These are phyloP conservation scores for Umbelopsis sp. DNA, from an alignment of 371 early-diverging fungal species.

Conservation along the genomic window DNA sequence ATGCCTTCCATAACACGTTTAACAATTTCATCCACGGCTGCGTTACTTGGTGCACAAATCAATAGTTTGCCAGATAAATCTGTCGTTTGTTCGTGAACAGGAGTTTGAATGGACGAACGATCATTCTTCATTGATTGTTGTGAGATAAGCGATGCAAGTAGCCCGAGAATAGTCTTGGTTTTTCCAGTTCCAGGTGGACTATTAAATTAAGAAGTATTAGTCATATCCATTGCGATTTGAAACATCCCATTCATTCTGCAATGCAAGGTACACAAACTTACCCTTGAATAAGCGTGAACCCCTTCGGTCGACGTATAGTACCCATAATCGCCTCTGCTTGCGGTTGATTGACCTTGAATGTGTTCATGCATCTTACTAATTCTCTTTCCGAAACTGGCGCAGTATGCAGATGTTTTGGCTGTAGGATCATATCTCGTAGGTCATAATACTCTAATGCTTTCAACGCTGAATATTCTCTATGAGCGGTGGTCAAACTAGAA, in stretches of 20 bases:
- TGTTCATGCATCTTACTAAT: conserved; percentile 57
- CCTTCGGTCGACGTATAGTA: conserved; percentile 66
- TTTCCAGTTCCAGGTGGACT: conserved; percentile 92
- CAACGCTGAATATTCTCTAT: conserved; percentile 88
- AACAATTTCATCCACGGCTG: conserved; percentile 97
- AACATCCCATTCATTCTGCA: too few species aligned
- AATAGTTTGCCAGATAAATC: conserved; percentile 60
- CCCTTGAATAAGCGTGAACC: conserved; percentile 93
- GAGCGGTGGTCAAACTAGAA: conserved; percentile 69
- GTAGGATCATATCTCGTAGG: conserved; percentile 68
- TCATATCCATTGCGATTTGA: background rate
- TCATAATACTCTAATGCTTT: conserved; percentile 65
- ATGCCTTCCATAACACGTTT: conserved; percentile 79
- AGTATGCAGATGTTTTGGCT: conserved; percentile 42
- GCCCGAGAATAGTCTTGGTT: conserved; percentile 88
- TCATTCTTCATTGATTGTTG: conserved; percentile 31
- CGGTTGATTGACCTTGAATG: conserved; percentile 82
- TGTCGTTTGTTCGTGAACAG: conserved; percentile 18
- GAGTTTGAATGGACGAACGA: conserved; percentile 24
- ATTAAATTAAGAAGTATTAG: conserved; percentile 7
- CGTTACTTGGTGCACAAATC: conserved; percentile 97
- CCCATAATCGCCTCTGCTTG: conserved; percentile 87
- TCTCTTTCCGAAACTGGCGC: conserved; percentile 32
- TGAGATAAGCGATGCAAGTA: conserved; percentile 76
- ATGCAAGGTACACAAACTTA: conserved; percentile 27